Conservation (phyloP, 2,329 filamentous ascomycete genomes). For the Claviceps fusiformis region DNA sequence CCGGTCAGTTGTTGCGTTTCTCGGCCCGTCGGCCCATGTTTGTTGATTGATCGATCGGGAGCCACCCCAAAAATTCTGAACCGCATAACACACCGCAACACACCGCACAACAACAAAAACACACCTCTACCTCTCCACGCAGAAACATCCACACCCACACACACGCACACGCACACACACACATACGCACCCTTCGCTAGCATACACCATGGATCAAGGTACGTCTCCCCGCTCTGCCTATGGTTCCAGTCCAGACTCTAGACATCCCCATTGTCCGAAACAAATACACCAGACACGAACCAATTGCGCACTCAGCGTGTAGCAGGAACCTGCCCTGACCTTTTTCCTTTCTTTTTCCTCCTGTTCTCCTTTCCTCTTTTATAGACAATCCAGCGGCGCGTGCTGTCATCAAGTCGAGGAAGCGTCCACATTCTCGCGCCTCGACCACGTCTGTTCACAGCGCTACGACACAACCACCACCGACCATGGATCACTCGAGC, state of each 20-base stretch:
- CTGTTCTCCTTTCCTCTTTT: neutral
- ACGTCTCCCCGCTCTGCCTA: conserved; percentile 12
- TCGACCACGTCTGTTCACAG: conserved; percentile 46
- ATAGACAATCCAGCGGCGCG: conserved; percentile 18
- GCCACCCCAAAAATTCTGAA: conserved; percentile 17
- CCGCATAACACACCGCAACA: conserved; percentile 8
- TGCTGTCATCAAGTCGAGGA: conserved; percentile 27
- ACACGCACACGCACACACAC: neutral
- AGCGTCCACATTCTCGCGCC: conserved; percentile 39
- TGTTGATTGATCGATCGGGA: conserved; percentile 20
- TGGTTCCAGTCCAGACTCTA: neutral
- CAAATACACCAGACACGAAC: conserved; percentile 1
- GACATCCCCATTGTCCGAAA: neutral
- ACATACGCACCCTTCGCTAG: neutral
- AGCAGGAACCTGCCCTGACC: conserved; percentile 4
- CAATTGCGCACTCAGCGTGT: neutral
- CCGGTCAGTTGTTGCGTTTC: conserved; percentile 7
- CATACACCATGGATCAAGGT: conserved; percentile 22
- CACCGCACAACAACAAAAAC: neutral
- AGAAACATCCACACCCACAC: neutral
- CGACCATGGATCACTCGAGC: conserved; percentile 31
- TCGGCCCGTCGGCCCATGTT: conserved; percentile 21
- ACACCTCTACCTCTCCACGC: neutral
- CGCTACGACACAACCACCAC: conserved; percentile 30
- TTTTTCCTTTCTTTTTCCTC: neutral